Percentiles rank a stretch among this genome's conserved stretches.
Evolutionary conservation across 371 early-diverging fungal genomes (phyloP).

Genomic region (Apophysomyces elegans): DNA sequence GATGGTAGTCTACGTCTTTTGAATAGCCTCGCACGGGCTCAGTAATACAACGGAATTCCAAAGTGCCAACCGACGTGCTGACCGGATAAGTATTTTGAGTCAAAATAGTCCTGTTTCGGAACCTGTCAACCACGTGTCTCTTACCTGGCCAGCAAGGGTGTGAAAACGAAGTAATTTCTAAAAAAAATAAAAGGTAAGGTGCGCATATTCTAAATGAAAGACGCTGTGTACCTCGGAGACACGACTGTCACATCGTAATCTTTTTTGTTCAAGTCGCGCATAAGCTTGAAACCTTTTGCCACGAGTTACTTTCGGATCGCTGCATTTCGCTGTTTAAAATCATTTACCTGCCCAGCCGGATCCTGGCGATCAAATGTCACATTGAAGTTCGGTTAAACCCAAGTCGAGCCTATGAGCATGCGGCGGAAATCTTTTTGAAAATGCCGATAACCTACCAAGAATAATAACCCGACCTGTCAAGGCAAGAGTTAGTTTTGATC

Average conservation of each 20-base stretch:
- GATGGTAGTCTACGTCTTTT: slow-evolving; percentile 62
- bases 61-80: slow-evolving; percentile 79
- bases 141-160: slow-evolving; percentile 74
- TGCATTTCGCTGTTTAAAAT: background rate
- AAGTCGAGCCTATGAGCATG: background rate
- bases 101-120: background rate
- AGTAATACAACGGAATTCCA: slow-evolving; percentile 80
- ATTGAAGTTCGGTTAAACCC: background rate
- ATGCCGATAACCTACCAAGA: slow-evolving; percentile 4
- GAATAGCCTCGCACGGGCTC: slow-evolving; percentile 72
- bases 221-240: slow-evolving; percentile 57
- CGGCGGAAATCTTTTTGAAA: background rate
- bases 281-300: slow-evolving; percentile 60
- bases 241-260: slow-evolving; percentile 70
- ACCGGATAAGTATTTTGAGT: background rate
- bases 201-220: background rate
- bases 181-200: slow-evolving; percentile 6
- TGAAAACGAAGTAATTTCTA: slow-evolving; percentile 82
- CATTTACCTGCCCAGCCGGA: slow-evolving; percentile 68
- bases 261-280: slow-evolving; percentile 61
- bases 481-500: background rate
- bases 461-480: slow-evolving; percentile 5
- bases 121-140: background rate
- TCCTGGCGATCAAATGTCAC: slow-evolving; percentile 37
- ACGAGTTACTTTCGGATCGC: background rate